Percentiles rank a stretch among this genome's conserved stretches.
Evolutionary conservation across 2,329 filamentous ascomycete species (phyloP).

Genomic region (Penicillium capsulatum): DNA sequence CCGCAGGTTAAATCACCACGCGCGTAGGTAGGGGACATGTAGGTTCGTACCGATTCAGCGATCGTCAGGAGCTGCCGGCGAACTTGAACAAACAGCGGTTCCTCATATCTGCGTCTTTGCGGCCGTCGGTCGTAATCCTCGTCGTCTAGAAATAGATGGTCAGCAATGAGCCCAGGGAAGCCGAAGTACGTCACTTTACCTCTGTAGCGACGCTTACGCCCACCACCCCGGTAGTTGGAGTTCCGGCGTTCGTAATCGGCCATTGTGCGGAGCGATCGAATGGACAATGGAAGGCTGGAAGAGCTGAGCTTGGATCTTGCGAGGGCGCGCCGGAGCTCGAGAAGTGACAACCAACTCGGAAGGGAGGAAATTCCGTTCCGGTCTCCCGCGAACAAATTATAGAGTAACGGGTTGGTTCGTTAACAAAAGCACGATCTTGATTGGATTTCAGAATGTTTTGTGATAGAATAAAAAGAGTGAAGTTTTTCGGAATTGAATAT

Average conservation of each 20-base stretch:
- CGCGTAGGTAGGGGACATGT: conserved; percentile 3
- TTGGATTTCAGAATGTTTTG: too few relatives aligned
- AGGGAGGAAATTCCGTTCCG: conserved; percentile 19
- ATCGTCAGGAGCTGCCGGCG: conserved; percentile 74
- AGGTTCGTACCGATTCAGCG: conserved; percentile 62
- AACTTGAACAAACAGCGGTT: conserved; percentile 66
- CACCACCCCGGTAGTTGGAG: conserved; percentile 48
- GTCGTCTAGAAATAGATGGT: conserved; percentile 55
- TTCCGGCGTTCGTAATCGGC: conserved; percentile 55
- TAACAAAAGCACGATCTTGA: too few relatives aligned
- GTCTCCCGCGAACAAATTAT: background rate
- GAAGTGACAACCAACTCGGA: conserved; percentile 15
- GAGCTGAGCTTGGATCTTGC: conserved; percentile 2
- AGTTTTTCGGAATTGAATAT: too few relatives aligned
- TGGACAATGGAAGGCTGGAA: conserved; percentile 8
- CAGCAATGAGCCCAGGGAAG: conserved; percentile 19
- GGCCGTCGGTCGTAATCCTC: conserved; percentile 70
- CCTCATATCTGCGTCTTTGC: conserved; percentile 69
- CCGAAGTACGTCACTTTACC: conserved; percentile 48
- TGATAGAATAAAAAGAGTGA: too few relatives aligned
- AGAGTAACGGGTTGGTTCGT: too few relatives aligned
- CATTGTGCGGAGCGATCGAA: conserved; percentile 30
- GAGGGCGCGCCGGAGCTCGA: conserved; percentile 11
- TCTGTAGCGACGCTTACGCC: conserved; percentile 73
- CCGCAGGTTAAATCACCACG: background rate